phyloP scores from a whole-genome alignment of 106 monocot genomes.

The Allium sativum region DNA sequence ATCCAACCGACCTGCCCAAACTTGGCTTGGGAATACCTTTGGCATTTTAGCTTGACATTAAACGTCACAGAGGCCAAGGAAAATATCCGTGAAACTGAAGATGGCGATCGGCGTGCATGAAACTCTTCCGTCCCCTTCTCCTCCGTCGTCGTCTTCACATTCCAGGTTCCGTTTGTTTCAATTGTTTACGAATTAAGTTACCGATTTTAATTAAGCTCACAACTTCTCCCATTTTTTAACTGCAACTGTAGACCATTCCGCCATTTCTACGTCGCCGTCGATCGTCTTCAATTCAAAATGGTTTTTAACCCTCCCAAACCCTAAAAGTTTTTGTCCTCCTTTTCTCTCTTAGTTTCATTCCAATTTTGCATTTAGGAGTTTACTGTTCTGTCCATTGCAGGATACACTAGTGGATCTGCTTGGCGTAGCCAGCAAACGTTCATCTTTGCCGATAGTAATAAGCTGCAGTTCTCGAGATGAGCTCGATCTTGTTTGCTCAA shows the following conservation, averaged over 20 bases:
- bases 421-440: conserved; percentile 57
- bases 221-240: background rate
- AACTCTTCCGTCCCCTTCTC: conserved; percentile 24
- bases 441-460: conserved; percentile 63
- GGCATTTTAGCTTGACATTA: too few relatives aligned
- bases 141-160: conserved; percentile 29
- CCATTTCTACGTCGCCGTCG: conserved; percentile 86
- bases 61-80: too few relatives aligned
- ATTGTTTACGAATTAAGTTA: background rate
- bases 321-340: background rate
- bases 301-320: conserved; percentile 12
- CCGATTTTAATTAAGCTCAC: background rate
- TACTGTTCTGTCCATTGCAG: conserved; percentile 14
- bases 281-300: conserved; percentile 86
- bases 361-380: background rate
- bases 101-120: conserved; percentile 21
- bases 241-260: conserved; percentile 28
- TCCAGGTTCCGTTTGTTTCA: conserved; percentile 14
- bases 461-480: conserved; percentile 92
- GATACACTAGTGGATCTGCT: conserved; percentile 86
- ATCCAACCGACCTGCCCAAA: too few relatives aligned
- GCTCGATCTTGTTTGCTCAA: conserved; percentile 79
- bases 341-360: too few relatives aligned
- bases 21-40: too few relatives aligned
- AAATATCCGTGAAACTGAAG: background rate